Percentiles rank a stretch among this genome's conserved stretches.
These are phyloP conservation scores for Mucor velutinosus DNA, from an alignment of 371 early-diverging fungal genomes.

Conservation along the genomic window DNA sequence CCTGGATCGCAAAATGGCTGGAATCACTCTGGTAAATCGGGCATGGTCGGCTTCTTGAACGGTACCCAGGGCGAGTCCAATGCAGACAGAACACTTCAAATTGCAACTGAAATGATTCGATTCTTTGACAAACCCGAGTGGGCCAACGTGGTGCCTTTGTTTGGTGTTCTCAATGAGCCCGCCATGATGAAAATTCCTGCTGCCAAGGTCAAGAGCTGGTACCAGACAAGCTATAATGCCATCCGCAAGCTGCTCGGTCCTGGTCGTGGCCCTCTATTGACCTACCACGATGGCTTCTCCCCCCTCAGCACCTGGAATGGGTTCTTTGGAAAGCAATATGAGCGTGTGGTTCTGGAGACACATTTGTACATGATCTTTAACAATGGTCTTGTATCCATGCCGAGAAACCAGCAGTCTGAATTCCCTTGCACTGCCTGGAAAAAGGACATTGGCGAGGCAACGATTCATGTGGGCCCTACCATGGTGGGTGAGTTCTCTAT, in stretches of 20 bases:
- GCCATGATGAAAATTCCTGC: conserved; percentile 34
- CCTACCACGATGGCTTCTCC: conserved; percentile 51
- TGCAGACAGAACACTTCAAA: conserved; percentile 34
- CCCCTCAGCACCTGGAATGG: conserved; percentile 39
- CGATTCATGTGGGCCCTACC: conserved; percentile 47
- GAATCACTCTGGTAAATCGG: conserved; percentile 67
- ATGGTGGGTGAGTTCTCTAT: conserved; percentile 76
- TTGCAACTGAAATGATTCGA: conserved; percentile 37
- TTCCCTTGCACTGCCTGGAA: conserved; percentile 54
- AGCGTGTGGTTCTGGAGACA: conserved; percentile 47
- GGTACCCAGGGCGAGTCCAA: conserved; percentile 41
- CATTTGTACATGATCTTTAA: conserved; percentile 52
- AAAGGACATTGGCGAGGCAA: conserved; percentile 31
- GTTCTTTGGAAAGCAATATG: conserved; percentile 34
- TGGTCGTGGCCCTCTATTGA: conserved; percentile 35
- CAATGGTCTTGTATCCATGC: conserved; percentile 49
- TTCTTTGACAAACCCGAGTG: conserved; percentile 53
- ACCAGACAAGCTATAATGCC: conserved; percentile 32
- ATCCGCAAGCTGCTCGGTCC: conserved; percentile 29
- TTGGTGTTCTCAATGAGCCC: conserved; percentile 58
- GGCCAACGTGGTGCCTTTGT: conserved; percentile 52
- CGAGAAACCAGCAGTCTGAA: conserved; percentile 36
- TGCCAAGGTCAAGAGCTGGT: conserved; percentile 35
- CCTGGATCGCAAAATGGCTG: conserved; percentile 84
- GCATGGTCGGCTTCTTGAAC: conserved; percentile 51